Evolutionary conservation across 1,284 basidiomycete genomes (phyloP).

Genomic region (Apiotrichum mycotoxinovorans): DNA sequence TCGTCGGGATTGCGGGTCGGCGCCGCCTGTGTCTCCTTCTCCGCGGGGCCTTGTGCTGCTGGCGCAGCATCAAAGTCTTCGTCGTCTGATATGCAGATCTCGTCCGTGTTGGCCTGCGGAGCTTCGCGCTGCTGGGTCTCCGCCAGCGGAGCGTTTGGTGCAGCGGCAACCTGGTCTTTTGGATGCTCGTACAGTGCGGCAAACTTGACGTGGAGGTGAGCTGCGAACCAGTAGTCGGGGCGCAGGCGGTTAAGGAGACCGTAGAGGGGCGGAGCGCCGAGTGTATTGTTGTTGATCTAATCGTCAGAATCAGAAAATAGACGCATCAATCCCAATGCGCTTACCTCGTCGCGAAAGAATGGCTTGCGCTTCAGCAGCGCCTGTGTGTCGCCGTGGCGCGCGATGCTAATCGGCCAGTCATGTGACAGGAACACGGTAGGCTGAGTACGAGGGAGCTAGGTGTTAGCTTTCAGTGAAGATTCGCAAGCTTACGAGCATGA

Average conservation of each 20-base stretch:
- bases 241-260: slow-evolving; percentile 68
- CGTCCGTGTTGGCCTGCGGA: slow-evolving; percentile 60
- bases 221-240: slow-evolving; percentile 92
- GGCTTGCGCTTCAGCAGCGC: slow-evolving; percentile 72
- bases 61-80: slow-evolving; percentile 40
- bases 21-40: neutral
- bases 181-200: slow-evolving; percentile 66
- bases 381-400: slow-evolving; percentile 69
- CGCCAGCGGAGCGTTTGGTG: neutral
- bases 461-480: neutral
- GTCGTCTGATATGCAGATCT: slow-evolving; percentile 65
- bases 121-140: slow-evolving; percentile 4
- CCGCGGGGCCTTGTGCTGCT: neutral
- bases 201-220: slow-evolving; percentile 86
- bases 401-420: slow-evolving; percentile 91
- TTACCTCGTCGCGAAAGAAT: slow-evolving; percentile 70
- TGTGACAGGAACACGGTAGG: slow-evolving; percentile 79
- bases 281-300: slow-evolving; percentile 59
- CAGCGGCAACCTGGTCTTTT: slow-evolving; percentile 51
- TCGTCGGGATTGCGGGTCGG: slow-evolving; percentile 63
- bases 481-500: slow-evolving; percentile 64
- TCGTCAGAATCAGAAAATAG: neutral
- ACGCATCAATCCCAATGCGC: neutral
- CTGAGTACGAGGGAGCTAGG: slow-evolving; percentile 16
- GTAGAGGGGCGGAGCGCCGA: slow-evolving; percentile 88